A percentile compares a stretch with the other conserved stretches of the same genome.
Evolutionary conservation across 139 green algal genomes (phyloP).

Genomic region (Penium margaritaceum): DNA sequence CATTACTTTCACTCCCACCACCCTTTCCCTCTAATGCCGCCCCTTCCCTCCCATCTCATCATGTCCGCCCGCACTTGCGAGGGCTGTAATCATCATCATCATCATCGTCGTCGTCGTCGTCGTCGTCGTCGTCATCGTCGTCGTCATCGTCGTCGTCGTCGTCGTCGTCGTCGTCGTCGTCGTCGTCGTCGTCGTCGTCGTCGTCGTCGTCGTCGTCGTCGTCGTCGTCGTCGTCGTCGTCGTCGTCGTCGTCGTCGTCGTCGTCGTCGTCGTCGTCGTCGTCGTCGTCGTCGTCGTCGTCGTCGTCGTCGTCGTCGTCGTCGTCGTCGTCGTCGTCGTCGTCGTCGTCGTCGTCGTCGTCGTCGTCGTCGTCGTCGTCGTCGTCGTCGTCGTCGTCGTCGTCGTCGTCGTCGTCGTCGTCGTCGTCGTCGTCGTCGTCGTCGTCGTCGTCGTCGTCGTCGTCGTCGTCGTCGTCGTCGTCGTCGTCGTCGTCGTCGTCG

Average conservation of each 20-base stretch:
- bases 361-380: background rate
- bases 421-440: background rate
- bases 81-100: no score
- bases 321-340: constrained; percentile 2
- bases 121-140: no score
- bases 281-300: constrained; percentile 2
- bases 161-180: no score
- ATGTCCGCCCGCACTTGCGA: no score
- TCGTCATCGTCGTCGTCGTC: no score
- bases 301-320: constrained; percentile 1
- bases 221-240: constrained; percentile 2
- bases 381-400: background rate
- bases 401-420: background rate
- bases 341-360: background rate
- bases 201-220: constrained; percentile 2
- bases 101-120: no score
- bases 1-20: no score
- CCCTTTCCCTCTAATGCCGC: no score
- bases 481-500: background rate
- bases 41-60: no score
- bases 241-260: constrained; percentile 1
- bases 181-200: no score
- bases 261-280: constrained; percentile 2
- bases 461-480: background rate
- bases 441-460: background rate